Evolutionary conservation across 179 eudicot genomes (phyloP).

Genomic region (Silene coronaria): DNA sequence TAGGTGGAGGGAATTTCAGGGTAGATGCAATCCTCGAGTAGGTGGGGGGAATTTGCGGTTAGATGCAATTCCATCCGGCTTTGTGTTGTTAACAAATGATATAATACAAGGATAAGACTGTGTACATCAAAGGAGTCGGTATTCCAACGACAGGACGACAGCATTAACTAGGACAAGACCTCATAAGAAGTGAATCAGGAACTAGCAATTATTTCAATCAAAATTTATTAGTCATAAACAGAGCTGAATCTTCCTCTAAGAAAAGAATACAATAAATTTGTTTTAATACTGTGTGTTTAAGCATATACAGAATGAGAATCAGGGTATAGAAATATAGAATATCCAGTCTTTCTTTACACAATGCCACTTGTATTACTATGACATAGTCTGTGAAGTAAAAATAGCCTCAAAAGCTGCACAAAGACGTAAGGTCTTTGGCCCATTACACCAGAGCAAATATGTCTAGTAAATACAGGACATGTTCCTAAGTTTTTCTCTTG

Average conservation of each 20-base stretch:
- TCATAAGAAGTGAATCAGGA: neutral
- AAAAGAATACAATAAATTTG: no score
- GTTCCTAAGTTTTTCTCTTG: slow-evolving; percentile 19
- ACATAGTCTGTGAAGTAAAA: slow-evolving; percentile 24
- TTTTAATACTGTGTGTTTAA: neutral
- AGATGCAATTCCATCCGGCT: neutral
- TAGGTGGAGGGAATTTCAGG: neutral
- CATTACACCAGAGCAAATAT: slow-evolving; percentile 8
- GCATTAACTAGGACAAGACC: neutral
- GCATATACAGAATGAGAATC: slow-evolving; percentile 9
- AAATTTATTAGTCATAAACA: neutral
- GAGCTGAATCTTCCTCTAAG: neutral
- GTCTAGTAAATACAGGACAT: slow-evolving; percentile 27
- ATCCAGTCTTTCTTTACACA: neutral
- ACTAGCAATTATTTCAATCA: neutral
- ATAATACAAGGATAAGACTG: neutral
- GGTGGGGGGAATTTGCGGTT: neutral
- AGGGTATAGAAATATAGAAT: slow-evolving; percentile 1
- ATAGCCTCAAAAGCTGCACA: slow-evolving; percentile 21
- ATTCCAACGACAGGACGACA: no score
- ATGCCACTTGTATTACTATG: slow-evolving; percentile 5
- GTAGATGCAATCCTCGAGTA: neutral
- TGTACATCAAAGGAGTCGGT: neutral
- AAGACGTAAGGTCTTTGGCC: slow-evolving; percentile 11
- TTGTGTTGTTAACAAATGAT: no score